Evolutionary conservation across 2,329 filamentous ascomycete species (phyloP).

Genomic region (Berkeleyomyces basicola): DNA sequence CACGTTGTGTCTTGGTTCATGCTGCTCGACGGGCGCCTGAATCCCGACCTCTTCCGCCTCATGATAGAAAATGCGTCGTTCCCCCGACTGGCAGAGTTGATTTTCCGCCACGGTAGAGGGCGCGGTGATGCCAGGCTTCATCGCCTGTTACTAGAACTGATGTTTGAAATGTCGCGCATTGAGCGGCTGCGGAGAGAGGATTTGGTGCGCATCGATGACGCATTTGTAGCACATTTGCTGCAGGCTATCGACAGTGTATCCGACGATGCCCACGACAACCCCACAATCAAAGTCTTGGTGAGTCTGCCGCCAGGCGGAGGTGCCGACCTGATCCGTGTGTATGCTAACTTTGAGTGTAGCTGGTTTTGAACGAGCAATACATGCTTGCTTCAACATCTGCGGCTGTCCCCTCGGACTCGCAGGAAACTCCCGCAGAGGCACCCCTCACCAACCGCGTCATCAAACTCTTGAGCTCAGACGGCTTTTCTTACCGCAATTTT

Average conservation of each 20-base stretch:
- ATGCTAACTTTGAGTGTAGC: constrained; percentile 30
- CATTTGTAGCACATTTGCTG: constrained; percentile 71
- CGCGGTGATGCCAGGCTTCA: constrained; percentile 41
- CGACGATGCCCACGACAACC: constrained; percentile 77
- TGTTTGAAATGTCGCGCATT: constrained; percentile 94
- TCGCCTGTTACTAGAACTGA: constrained; percentile 64
- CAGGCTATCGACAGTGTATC: constrained; percentile 75
- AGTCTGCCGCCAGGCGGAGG: constrained; percentile 22
- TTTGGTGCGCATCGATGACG: constrained; percentile 58
- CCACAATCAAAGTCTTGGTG: constrained; percentile 82
- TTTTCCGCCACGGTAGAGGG: constrained; percentile 23
- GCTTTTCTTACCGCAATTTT: constrained; percentile 76
- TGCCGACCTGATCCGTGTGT: too few species aligned
- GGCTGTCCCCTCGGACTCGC: constrained; percentile 20
- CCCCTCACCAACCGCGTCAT: constrained; percentile 82
- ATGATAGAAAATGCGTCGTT: constrained; percentile 84
- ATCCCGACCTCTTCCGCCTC: constrained; percentile 64
- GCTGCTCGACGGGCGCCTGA: constrained; percentile 65
- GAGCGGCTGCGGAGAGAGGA: constrained; percentile 66
- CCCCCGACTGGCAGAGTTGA: constrained; percentile 63
- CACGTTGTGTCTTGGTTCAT: constrained; percentile 72
- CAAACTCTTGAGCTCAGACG: constrained; percentile 71
- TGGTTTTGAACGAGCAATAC: constrained; percentile 96
- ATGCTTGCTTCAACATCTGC: constrained; percentile 58
- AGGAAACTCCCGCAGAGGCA: constrained; percentile 23